Evolutionary conservation across 2,329 filamentous ascomycete genomes (phyloP), one percentile per base, ranked within the genome.

Genomic region (Stagonosporopsis vannaccii): DNA sequence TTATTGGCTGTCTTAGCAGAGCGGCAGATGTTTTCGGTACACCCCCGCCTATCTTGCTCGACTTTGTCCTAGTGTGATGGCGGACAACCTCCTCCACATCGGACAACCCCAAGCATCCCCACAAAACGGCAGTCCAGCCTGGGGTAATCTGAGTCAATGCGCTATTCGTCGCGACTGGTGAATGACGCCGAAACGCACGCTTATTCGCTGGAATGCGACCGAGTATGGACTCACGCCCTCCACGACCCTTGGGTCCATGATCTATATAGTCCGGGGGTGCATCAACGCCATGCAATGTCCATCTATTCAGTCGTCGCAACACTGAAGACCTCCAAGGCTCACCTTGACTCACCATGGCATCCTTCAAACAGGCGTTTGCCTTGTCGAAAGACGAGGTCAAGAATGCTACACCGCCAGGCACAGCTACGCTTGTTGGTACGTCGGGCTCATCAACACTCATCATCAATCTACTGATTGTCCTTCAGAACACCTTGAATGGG

Each of bases 341-440:
- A 42, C 47, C 43, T 19, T 35, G 19, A 22, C 11, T 19, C 42
- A 54, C 7, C 11, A 79, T 78, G 76, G 66, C 71, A 33, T 63
- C 66, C 25, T 70, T 75, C 60, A 65, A 58, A 28, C 63, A 68
- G 50, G 76, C 75, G 0, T 78, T 79, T 51, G 65, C 65, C 11
- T 60, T 79, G 15, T 75, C 76, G 1, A 78, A 79, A 52, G 65
- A 71, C 23, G 74, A 79, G 55, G 71, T 79, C 11, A 66, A 60
- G 23, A 70, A 72, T 51, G 73, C 74, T 8, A 73, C 71, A 49
- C 77, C 77, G 5, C 77, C 77, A 17, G 77, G 77, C 13, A 79
- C 77, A 11, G 65, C 71, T 3, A 68, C 67, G 19, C 67, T 79
- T 11, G 68, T 79, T 41, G 76, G 77, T 77, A 66, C 41, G 70